Conservation (phyloP, 1,139 yeast genomes). For the Hyphopichia wangnamkhiaoensis region DNA sequence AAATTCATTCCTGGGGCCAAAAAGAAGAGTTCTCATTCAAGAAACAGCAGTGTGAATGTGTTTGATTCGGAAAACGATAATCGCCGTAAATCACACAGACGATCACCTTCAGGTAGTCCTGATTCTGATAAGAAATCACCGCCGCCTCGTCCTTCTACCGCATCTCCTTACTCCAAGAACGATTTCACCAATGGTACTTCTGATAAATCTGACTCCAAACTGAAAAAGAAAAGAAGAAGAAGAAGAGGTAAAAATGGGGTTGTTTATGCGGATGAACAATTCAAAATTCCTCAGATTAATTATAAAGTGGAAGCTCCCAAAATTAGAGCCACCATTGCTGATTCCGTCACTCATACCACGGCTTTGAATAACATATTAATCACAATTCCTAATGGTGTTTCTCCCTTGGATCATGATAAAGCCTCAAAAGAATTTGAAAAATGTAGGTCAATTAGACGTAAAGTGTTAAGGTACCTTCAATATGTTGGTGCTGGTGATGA, state of each 20-base stretch:
- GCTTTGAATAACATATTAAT: constrained; percentile 67
- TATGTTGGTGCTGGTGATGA: constrained; percentile 60
- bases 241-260: constrained; percentile 21
- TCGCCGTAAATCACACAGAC: constrained; percentile 9
- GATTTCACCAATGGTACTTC: neutral
- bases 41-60: constrained; percentile 13
- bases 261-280: constrained; percentile 55
- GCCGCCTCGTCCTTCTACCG: constrained; percentile 32
- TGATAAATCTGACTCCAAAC: constrained; percentile 9
- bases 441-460: constrained; percentile 76
- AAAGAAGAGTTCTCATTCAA: constrained; percentile 9
- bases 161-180: constrained; percentile 21
- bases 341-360: constrained; percentile 74
- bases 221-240: constrained; percentile 19
- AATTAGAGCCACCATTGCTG: constrained; percentile 69
- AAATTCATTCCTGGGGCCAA: constrained; percentile 28
- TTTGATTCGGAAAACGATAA: constrained; percentile 13
- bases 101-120: constrained; percentile 6
- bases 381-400: constrained; percentile 50
- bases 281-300: constrained; percentile 67
- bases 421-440: constrained; percentile 65
- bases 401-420: constrained; percentile 63
- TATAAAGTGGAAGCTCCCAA: constrained; percentile 72
- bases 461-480: constrained; percentile 78
- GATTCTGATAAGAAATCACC: constrained; percentile 12